Base-by-base conservation (phyloP, 2,329 filamentous ascomycete genomes). In the Byssochlamys sp. region DNA sequence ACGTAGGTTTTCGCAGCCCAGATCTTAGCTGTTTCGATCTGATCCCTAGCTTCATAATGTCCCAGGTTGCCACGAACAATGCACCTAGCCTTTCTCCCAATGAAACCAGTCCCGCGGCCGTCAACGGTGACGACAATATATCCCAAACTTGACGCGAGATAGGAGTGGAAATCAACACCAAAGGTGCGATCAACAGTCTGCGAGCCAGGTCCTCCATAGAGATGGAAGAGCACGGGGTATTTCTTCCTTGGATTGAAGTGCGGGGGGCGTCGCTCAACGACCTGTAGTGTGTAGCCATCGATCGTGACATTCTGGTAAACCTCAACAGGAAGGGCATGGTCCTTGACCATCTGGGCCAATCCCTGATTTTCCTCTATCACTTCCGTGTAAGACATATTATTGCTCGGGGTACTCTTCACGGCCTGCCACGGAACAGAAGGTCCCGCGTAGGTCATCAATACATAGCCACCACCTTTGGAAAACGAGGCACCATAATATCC, bases 71-170 rank as follows among this genome's bases (percentile, higher is more conserved):
- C 89, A 58, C 92, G 87, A 57, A 96, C 84, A 56, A 89, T 81
- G 57, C 90, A 90, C 54, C 94, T 87, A 58, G 90, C 85, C 71
- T 88, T 83, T 66, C 95, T 88, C 31, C 94, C 94, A 53, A 89
- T 88, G 74, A 85, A 96, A 35, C 95, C 94, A 0, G 94, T 99
- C 49, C 94, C 94, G 54, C 92, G 86, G 19, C 90, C 91, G 70
- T 99, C 94, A 28, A 99, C 87, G 0, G 92, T 97, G 53, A 99
- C 88, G 39, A 96, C 92, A 55, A 99, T 81, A 74, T 99, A 99
- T 49, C 91, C 92, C 1, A 99, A 81, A 24, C 79, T 84, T 0
- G 90, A 87, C 31, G 94, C 91, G 49, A 96, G 78, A 69, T 94
- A 97, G 5, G 90, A 83, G 69, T 97, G 90, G 71, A 95, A 99